Evolutionary conservation across 1,139 yeast species (phyloP).

Genomic region (Pichia sp.): DNA sequence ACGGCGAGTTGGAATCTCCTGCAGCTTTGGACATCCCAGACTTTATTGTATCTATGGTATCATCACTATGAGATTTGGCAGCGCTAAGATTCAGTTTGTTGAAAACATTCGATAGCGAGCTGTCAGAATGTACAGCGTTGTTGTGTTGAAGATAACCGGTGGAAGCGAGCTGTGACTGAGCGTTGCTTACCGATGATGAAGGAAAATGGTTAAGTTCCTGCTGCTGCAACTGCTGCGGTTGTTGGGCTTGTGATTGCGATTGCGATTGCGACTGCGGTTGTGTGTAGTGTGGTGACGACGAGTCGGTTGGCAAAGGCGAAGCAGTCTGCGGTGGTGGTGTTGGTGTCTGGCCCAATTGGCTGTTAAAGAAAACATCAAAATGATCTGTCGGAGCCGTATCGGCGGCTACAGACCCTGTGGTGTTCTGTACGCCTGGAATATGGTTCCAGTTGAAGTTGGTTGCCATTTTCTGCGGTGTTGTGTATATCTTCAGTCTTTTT

Average conservation of each 20-base stretch:
- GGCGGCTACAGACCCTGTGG: background rate
- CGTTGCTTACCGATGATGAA: background rate
- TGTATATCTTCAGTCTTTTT: background rate
- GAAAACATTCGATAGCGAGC: background rate
- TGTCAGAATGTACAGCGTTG: background rate
- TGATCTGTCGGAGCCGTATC: slow-evolving; percentile 10
- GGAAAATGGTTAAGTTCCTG: background rate
- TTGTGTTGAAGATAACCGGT: no score
- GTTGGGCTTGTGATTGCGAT: background rate
- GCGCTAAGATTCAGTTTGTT: background rate
- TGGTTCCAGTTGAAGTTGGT: slow-evolving; percentile 40
- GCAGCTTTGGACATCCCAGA: background rate
- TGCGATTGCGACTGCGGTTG: background rate
- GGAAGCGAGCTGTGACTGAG: background rate
- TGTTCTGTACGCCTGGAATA: slow-evolving; percentile 30
- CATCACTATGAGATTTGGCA: slow-evolving; percentile 19
- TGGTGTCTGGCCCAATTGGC: slow-evolving; percentile 5
- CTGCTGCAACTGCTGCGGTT: background rate
- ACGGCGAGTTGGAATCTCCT: background rate
- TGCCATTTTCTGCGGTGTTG: slow-evolving; percentile 8
- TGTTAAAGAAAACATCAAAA: slow-evolving; percentile 17
- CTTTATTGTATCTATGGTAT: slow-evolving; percentile 14
- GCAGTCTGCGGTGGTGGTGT: background rate
- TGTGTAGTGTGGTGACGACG: background rate
- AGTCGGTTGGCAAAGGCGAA: background rate